Percentiles rank a stretch among this genome's conserved stretches.
Conservation (phyloP, 129 eudicot genomes). For the Artemisia argyi region DNA sequence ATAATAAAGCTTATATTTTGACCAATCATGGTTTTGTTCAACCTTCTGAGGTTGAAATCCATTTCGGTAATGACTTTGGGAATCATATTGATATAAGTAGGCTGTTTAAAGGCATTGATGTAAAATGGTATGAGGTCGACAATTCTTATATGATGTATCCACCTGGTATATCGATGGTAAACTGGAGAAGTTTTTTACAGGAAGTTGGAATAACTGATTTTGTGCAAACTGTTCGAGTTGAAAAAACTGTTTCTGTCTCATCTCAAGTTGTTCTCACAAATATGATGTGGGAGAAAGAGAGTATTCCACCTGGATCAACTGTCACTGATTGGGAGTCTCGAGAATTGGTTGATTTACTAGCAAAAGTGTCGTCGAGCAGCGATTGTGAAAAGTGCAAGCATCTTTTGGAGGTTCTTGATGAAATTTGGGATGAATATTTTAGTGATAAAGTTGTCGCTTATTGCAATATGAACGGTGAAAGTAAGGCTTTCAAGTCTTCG, state of each 20-base stretch:
- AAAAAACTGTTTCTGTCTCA: slow-evolving; percentile 45
- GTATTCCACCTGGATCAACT: slow-evolving; percentile 38
- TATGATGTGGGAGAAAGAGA: slow-evolving; percentile 34
- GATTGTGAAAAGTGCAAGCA: slow-evolving; percentile 49
- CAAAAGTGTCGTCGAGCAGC: slow-evolving; percentile 40
- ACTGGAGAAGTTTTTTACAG: slow-evolving; percentile 71
- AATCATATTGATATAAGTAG: slow-evolving; percentile 49
- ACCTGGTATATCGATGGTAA: slow-evolving; percentile 37
- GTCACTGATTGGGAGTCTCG: slow-evolving; percentile 77
- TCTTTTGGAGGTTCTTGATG: slow-evolving; percentile 72
- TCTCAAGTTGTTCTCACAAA: slow-evolving; percentile 31
- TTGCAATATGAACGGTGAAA: slow-evolving; percentile 39
- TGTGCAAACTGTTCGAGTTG: slow-evolving; percentile 54
- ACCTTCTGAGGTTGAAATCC: slow-evolving; percentile 59
- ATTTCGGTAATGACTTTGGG: slow-evolving; percentile 62
- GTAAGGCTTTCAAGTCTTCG: slow-evolving; percentile 49
- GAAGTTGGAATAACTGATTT: slow-evolving; percentile 77
- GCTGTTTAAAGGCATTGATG: slow-evolving; percentile 52
- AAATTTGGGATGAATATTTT: slow-evolving; percentile 69
- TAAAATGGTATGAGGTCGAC: slow-evolving; percentile 75
- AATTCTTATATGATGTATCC: slow-evolving; percentile 55
- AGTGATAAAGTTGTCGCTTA: slow-evolving; percentile 55
- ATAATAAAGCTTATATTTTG: slow-evolving; percentile 53
- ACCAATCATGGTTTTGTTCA: slow-evolving; percentile 73
- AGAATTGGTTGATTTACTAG: slow-evolving; percentile 56